phyloP scores from a whole-genome alignment of 164 flowering plant species.

The Berberis thunbergii region DNA sequence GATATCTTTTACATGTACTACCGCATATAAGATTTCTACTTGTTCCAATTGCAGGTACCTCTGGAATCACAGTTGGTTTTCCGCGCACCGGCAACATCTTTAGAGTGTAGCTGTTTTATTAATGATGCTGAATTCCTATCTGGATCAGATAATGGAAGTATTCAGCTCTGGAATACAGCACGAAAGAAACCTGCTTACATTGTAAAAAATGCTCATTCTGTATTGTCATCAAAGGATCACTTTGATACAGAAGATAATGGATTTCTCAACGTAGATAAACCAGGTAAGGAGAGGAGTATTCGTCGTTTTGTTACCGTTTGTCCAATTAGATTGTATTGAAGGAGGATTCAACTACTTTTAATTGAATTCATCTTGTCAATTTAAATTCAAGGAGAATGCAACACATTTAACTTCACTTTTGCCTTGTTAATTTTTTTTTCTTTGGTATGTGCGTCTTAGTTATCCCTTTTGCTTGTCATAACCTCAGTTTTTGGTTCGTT shows the following conservation, averaged over 20 bases:
- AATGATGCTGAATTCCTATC: conserved; percentile 77
- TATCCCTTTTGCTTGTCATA: no score
- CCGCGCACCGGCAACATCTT: conserved; percentile 68
- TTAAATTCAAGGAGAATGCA: no score
- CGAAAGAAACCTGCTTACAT: conserved; percentile 76
- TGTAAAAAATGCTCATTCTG: conserved; percentile 80
- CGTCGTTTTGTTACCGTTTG: neutral
- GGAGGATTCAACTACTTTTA: no score
- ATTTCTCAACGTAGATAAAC: conserved; percentile 28
- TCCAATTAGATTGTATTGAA: neutral
- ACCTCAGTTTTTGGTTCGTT: neutral
- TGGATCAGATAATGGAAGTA: conserved; percentile 94
- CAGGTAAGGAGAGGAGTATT: conserved; percentile 26
- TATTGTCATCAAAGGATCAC: conserved; percentile 9
- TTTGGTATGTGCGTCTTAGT: no score
- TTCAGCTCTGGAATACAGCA: conserved; percentile 64
- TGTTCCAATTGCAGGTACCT: conserved; percentile 50
- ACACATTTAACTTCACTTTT: no score
- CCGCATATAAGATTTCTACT: neutral
- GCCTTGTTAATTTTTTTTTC: no score
- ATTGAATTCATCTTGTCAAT: no score
- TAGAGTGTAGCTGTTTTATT: conserved; percentile 78
- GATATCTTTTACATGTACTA: neutral
- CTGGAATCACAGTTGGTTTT: conserved; percentile 73
- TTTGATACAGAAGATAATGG: conserved; percentile 15